A percentile compares a stretch with the other conserved stretches of the same genome.
phyloP scores from a whole-genome alignment of 169 alveolate species.

The Eimeria maxima region DNA sequence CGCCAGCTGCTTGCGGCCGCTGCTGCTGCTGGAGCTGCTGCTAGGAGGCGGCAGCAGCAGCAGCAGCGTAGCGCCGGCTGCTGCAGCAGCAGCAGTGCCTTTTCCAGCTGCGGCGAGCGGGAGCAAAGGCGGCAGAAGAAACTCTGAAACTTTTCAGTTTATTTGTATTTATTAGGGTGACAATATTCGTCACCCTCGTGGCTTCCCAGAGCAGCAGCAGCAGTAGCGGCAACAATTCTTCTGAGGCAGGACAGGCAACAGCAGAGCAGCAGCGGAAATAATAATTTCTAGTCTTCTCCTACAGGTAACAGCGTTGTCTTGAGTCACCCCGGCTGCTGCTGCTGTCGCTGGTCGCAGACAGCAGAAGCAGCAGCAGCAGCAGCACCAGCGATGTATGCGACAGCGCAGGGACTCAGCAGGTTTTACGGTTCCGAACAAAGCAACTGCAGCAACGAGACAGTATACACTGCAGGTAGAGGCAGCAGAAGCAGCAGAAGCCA shows the following conservation, averaged over 20 bases:
- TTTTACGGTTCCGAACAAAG: neutral
- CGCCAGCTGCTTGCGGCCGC: constrained; percentile 27
- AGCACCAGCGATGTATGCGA: constrained; percentile 21
- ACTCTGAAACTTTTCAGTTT: constrained; percentile 4
- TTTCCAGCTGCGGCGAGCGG: constrained; percentile 56
- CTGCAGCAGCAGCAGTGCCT: constrained; percentile 61
- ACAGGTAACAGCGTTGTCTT: neutral
- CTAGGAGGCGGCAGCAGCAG: constrained; percentile 72
- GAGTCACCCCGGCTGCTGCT: constrained; percentile 25
- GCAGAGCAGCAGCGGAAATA: constrained; percentile 45
- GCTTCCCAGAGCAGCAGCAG: constrained; percentile 19
- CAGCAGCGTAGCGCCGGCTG: neutral
- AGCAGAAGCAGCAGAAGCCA: constrained; percentile 37
- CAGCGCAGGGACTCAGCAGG: constrained; percentile 59
- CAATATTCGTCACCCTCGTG: neutral
- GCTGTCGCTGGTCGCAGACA: constrained; percentile 35
- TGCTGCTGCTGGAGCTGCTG: constrained; percentile 63
- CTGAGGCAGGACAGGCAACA: constrained; percentile 52
- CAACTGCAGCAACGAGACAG: constrained; percentile 49
- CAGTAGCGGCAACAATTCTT: neutral
- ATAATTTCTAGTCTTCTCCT: neutral
- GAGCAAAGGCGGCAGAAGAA: constrained; percentile 11
- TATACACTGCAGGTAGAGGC: constrained; percentile 7
- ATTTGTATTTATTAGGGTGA: constrained; percentile 32
- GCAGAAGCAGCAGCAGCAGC: constrained; percentile 74